Base-by-base conservation (phyloP, 2,329 filamentous ascomycete genomes). In the Xylariaceae sp. region DNA sequence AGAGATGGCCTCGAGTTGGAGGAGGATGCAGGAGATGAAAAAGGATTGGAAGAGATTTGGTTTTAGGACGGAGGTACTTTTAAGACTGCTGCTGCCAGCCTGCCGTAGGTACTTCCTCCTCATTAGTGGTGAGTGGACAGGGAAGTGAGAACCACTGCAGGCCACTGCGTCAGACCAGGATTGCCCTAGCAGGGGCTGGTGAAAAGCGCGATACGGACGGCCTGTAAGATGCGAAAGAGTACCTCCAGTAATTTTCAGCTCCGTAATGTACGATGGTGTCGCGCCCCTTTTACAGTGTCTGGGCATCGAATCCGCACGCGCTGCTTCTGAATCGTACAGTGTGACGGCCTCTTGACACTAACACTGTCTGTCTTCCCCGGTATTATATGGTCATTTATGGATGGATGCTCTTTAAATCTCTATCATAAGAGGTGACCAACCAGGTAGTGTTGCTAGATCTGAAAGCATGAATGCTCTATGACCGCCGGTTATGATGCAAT, bases 21-120 rank as follows among this genome's bases (percentile, higher is more conserved):
- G 69, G 68, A 75, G 70, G 70, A 74, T 69, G 66, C 67, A 71
- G 67, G 66, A 71, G 69, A 71, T 65, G 70, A 70, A 72, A 72
- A 74, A 73, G 73, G 75, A 77, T 71, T 74, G 73, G 74, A 71
- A 70, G 69, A 74, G 70, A 76, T 63, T 66, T 63, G 65, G 59
- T 63, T 53, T 47, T 47, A 46, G 51, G 49, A 47, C 54, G 64
- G 62, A 62, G 61, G 64, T 66, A 65, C 64, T 64, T 68, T 71
- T 70, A 70, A 72, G 67, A n/a, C n/a, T n/a, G n/a, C n/a, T n/a
- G n/a, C n/a, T n/a, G n/a, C n/a, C n/a, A n/a, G n/a, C n/a, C n/a
- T n/a, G n/a, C n/a, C n/a, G n/a, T n/a, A n/a, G n/a, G n/a, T n/a
- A n/a, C n/a, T n/a, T n/a, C n/a, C n/a, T n/a, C n/a, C n/a, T n/a